A percentile compares a stretch with the other conserved stretches of the same genome.
Conservation (phyloP, 495 filamentous ascomycete genomes). For the Gamarada debralockiae region DNA sequence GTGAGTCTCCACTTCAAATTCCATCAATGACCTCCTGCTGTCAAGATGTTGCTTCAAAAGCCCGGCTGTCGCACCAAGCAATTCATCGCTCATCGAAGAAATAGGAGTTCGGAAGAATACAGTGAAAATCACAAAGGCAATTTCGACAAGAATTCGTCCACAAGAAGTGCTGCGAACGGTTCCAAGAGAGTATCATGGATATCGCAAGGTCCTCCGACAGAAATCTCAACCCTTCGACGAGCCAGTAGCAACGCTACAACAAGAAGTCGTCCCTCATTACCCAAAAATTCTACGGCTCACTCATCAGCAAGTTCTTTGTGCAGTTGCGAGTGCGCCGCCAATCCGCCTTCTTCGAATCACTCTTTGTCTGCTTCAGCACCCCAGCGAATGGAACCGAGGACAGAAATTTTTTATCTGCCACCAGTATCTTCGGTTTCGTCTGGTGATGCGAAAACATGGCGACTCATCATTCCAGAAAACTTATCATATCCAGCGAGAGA, state of each 20-base stretch:
- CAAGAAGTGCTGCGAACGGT: background rate
- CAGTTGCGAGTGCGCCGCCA: conserved; percentile 35
- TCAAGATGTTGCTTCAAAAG: conserved; percentile 19
- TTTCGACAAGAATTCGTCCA: background rate
- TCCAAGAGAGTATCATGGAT: conserved; percentile 13
- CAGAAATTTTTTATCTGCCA: conserved; percentile 17
- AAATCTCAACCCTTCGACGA: conserved; percentile 9
- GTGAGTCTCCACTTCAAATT: background rate
- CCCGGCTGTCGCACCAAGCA: conserved; percentile 16
- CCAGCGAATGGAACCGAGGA: background rate
- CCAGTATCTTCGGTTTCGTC: background rate
- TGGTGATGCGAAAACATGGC: conserved; percentile 16
- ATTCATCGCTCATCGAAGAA: conserved; percentile 16
- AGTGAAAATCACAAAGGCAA: background rate
- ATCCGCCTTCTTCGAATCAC: conserved; percentile 14
- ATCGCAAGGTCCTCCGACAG: conserved; percentile 3
- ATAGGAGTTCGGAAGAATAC: background rate
- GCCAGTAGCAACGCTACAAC: conserved; percentile 6
- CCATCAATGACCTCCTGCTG: background rate
- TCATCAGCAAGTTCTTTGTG: conserved; percentile 46
- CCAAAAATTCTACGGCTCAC: conserved; percentile 29
- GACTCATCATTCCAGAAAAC: conserved; percentile 12
- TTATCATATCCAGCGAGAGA: background rate
- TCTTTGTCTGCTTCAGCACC: conserved; percentile 13
- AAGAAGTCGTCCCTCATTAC: background rate